These are phyloP conservation scores for Pichia thaimueangensis DNA, from an alignment of 805 yeast genomes.

Conservation along the genomic window DNA sequence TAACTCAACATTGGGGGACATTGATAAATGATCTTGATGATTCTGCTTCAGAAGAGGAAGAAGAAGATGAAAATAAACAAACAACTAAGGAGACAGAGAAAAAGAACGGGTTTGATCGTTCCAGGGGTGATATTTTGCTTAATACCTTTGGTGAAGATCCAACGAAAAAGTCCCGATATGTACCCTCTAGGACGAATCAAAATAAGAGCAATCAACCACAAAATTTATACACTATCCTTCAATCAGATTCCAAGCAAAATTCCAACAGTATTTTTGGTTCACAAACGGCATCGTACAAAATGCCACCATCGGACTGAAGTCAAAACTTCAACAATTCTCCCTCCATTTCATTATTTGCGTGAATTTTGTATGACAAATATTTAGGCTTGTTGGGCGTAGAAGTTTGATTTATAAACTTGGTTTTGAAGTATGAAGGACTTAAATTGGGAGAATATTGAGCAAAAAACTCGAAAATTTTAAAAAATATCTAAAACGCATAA, in stretches of 20 bases:
- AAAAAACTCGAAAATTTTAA: too few species aligned
- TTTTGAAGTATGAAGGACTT: too few species aligned
- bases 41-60: slow-evolving; percentile 28
- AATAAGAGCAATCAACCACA: slow-evolving; percentile 1
- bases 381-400: too few species aligned
- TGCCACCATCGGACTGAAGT: slow-evolving; percentile 4
- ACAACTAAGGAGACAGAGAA: slow-evolving; percentile 13
- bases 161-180: not conserved
- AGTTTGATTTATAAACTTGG: too few species aligned
- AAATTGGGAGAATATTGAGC: too few species aligned
- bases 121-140: slow-evolving; percentile 27
- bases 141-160: slow-evolving; percentile 21
- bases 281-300: slow-evolving; percentile 22
- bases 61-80: slow-evolving; percentile 28
- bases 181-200: not conserved
- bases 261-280: slow-evolving; percentile 27
- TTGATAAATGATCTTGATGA: slow-evolving; percentile 32
- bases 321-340: not conserved
- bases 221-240: slow-evolving; percentile 30
- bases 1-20: slow-evolving; percentile 25
- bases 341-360: too few species aligned
- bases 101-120: slow-evolving; percentile 19
- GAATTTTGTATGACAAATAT: too few species aligned
- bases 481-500: too few species aligned
- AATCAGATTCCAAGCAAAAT: slow-evolving; percentile 20